Base-by-base conservation (phyloP, 441 rosid species). In the Adansonia gregorii region DNA sequence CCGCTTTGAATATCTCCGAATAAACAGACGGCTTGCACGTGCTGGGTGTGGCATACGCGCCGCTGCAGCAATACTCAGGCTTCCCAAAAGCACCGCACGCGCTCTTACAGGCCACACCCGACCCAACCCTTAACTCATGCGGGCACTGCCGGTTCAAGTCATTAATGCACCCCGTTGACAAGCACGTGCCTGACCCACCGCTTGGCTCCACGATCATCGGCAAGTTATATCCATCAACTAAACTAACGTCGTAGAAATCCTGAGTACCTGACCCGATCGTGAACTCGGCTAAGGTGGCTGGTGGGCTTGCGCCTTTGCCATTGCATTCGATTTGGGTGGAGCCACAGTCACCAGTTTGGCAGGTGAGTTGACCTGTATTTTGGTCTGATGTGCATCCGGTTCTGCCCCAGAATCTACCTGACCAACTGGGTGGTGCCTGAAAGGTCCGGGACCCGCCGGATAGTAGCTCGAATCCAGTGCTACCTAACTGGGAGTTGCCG, bases 401-500 rank as follows among this genome's bases (percentile, higher is more conserved):
- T 79, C 94, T 58, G 59, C 84, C 94, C 94, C 94, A 90, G 75
- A 89, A 87, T 54, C 94, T 79, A 65, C 94, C 94, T 10, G 92
- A 89, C 94, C 94, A 90, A 73, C 77, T 75, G 2, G 86, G 69
- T 0, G 89, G 85, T 41, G 88, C 85, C 81, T 84, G 88, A 72
- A 88, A 78, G 0, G 90, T 79, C 12, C 86, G 87, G 45, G 94
- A 81, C 20, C 59, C 82, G 9, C 89, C 90, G 0, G 86, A 14
- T 3, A 27, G 60, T 12, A 90, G 87, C 14, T 88, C 83, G 55
- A 90, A 89, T 14, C 92, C 94, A 56, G 90, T 84, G 73, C 81
- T 84, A 0, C 82, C 89, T 63, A 90, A 64, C 59, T 59, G 80
- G 61, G 77, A 39, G 72, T 86, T 89, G 68, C 90, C 90, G 9